Percentiles rank a stretch among this genome's conserved stretches.
These are phyloP conservation scores for Rutstroemia sp. DNA, from an alignment of 2,329 filamentous ascomycete genomes.

Conservation along the genomic window DNA sequence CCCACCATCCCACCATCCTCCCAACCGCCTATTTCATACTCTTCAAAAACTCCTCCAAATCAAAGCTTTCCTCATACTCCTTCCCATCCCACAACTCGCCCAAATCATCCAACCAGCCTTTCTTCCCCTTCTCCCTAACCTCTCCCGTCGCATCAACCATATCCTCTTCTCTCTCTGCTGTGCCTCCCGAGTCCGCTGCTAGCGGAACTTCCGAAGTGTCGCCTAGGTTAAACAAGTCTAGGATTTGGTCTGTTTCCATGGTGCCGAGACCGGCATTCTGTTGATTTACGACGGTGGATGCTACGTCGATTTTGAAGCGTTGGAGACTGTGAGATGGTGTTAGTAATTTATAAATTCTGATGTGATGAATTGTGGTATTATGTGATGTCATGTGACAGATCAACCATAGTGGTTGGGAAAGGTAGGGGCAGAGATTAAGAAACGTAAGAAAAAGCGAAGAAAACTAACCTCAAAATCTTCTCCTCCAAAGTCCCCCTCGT, in stretches of 20 bases:
- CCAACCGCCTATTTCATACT: slow-evolving; percentile 53
- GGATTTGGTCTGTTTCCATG: slow-evolving; percentile 98
- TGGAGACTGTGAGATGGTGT: slow-evolving; percentile 57
- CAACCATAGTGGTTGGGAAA: background rate
- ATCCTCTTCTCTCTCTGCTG: slow-evolving; percentile 64
- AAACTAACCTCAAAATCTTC: slow-evolving; percentile 76
- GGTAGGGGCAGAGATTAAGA: background rate
- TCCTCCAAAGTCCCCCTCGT: slow-evolving; percentile 94
- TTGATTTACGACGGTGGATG: slow-evolving; percentile 96
- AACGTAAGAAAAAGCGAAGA: background rate
- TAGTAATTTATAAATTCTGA: background rate
- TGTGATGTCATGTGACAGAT: background rate
- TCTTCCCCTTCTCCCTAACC: slow-evolving; percentile 90
- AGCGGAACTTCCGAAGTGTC: slow-evolving; percentile 66
- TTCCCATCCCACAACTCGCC: slow-evolving; percentile 96
- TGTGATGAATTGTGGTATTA: no score
- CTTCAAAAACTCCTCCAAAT: slow-evolving; percentile 89
- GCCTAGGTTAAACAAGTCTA: slow-evolving; percentile 90
- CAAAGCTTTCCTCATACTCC: slow-evolving; percentile 97
- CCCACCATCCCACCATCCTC: background rate
- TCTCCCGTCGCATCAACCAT: slow-evolving; percentile 94
- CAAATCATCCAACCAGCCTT: slow-evolving; percentile 89
- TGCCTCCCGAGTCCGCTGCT: slow-evolving; percentile 42
- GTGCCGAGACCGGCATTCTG: slow-evolving; percentile 87
- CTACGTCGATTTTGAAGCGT: slow-evolving; percentile 99